A percentile compares a stretch with the other conserved stretches of the same genome.
Conservation (phyloP, 2,329 filamentous ascomycete genomes). For the Fonsecaea nubica region DNA sequence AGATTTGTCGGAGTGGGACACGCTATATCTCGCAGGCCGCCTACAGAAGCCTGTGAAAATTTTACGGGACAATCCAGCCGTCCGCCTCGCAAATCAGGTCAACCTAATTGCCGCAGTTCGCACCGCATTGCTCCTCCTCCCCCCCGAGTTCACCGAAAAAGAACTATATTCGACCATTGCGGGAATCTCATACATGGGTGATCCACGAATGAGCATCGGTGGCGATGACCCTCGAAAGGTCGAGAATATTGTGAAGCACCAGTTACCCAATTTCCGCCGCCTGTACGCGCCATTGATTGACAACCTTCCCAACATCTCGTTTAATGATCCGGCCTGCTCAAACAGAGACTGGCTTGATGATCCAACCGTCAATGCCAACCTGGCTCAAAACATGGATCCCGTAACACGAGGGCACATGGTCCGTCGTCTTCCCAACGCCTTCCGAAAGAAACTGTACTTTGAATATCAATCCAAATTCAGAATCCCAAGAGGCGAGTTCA, state of each 20-base stretch:
- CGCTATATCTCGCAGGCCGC: constrained; percentile 92
- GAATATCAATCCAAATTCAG: constrained; percentile 89
- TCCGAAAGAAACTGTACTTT: constrained; percentile 90
- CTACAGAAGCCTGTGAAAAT: constrained; percentile 99
- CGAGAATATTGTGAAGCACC: constrained; percentile 88
- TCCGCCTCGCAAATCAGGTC: constrained; percentile 92
- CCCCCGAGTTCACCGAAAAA: constrained; percentile 81
- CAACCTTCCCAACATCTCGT: constrained; percentile 85
- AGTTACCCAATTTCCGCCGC: constrained; percentile 87
- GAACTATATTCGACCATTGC: constrained; percentile 91
- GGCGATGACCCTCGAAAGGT: constrained; percentile 94
- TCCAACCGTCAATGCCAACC: constrained; percentile 66
- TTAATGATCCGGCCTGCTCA: constrained; percentile 68
- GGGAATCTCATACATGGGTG: constrained; percentile 90
- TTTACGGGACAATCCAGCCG: constrained; percentile 86
- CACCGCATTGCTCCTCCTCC: constrained; percentile 85
- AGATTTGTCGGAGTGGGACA: constrained; percentile 90
- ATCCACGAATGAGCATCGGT: constrained; percentile 91
- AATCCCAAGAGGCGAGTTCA: constrained; percentile 83
- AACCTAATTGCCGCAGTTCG: constrained; percentile 92
- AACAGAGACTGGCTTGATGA: constrained; percentile 69
- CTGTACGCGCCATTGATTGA: constrained; percentile 89
- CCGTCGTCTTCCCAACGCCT: constrained; percentile 81
- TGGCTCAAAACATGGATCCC: constrained; percentile 92
- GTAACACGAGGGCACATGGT: constrained; percentile 95